Conservation (phyloP, 208 protist species). For the Naegleria gruberi region DNA sequence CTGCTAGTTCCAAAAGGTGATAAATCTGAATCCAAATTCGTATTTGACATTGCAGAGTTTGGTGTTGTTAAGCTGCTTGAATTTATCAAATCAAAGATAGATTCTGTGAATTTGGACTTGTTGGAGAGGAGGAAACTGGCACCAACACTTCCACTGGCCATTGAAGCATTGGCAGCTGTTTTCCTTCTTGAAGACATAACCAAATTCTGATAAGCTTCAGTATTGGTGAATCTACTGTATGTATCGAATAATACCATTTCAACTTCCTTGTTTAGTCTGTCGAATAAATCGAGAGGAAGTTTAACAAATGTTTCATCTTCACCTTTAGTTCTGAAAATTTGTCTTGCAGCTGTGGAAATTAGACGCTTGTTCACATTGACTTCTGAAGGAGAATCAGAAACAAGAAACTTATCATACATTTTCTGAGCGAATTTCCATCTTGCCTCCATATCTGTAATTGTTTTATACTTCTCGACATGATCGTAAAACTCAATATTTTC, state of each 20-base stretch:
- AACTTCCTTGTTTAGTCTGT: background rate
- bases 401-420: background rate
- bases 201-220: background rate
- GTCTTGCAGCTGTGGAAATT: background rate
- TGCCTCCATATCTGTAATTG: background rate
- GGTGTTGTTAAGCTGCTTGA: no score
- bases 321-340: background rate
- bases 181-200: background rate
- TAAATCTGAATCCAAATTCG: no score
- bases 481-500: slow-evolving; percentile 10
- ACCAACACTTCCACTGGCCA: no score
- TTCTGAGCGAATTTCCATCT: background rate
- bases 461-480: background rate
- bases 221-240: background rate
- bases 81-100: background rate
- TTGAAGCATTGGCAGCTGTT: background rate
- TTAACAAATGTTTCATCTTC: background rate
- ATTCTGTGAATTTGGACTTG: no score
- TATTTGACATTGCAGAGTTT: no score
- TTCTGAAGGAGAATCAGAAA: background rate
- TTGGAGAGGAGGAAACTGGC: no score
- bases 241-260: background rate
- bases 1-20: no score
- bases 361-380: background rate
- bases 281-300: background rate